Percentiles rank a stretch among this genome's conserved stretches.
Evolutionary conservation across 2,329 filamentous ascomycete genomes (phyloP).

Genomic region (Coniochaeta prunicola): DNA sequence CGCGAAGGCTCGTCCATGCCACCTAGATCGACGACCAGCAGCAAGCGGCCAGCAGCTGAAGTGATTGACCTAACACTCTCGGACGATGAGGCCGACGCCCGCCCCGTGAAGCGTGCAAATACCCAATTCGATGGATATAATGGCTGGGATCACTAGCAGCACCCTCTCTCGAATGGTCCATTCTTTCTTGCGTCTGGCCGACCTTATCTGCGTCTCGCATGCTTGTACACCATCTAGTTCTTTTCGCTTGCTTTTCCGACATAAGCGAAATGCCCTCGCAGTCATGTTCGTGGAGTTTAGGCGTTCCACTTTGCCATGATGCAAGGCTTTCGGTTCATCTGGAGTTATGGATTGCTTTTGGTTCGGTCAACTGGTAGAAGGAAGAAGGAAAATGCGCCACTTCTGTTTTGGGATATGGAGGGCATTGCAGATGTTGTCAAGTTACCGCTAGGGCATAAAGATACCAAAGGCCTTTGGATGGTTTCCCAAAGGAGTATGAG

Average conservation of each 20-base stretch:
- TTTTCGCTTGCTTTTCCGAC: not conserved
- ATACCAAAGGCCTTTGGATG: not conserved
- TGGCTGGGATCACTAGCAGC: not conserved
- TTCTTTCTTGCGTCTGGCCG: not conserved
- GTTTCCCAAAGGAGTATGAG: not conserved
- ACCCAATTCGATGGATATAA: not conserved
- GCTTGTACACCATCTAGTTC: not conserved
- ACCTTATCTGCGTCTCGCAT: not conserved
- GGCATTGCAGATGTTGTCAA: not conserved
- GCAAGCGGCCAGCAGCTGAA: slow-evolving; percentile 42
- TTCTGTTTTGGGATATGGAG: not conserved
- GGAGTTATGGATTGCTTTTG: not conserved
- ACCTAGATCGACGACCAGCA: slow-evolving; percentile 27
- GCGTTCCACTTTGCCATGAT: not conserved
- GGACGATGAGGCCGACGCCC: slow-evolving; percentile 40
- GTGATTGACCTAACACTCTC: slow-evolving; percentile 55
- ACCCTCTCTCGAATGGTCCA: not conserved
- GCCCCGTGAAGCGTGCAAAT: slow-evolving; percentile 38
- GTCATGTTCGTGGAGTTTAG: not conserved
- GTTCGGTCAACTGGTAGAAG: not conserved
- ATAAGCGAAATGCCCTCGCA: not conserved
- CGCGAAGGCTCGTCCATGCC: slow-evolving; percentile 26
- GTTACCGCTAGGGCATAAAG: not conserved
- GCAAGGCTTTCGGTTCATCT: not conserved
- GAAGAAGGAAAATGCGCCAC: not conserved